These are phyloP conservation scores for Coemansia sp. DNA, from an alignment of 192 early-diverging fungal genomes.

Conservation along the genomic window DNA sequence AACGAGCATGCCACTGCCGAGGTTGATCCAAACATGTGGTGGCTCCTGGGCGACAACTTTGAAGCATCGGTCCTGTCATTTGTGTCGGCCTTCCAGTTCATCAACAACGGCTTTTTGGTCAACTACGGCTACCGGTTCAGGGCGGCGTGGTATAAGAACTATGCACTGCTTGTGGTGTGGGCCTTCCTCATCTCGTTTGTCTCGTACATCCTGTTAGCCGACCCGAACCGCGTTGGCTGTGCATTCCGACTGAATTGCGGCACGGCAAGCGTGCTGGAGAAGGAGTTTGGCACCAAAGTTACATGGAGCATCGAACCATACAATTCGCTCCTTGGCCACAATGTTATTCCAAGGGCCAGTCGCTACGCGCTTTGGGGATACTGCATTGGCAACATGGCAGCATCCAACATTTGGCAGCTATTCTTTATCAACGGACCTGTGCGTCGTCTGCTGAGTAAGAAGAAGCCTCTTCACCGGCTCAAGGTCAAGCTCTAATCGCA, in stretches of 20 bases:
- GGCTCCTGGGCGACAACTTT: constrained; percentile 68
- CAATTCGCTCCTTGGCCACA: constrained; percentile 56
- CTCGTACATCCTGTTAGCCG: constrained; percentile 57
- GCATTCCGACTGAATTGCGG: constrained; percentile 75
- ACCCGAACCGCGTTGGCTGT: constrained; percentile 59
- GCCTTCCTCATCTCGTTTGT: constrained; percentile 50
- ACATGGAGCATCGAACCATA: constrained; percentile 46
- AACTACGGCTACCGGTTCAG: constrained; percentile 61
- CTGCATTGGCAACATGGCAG: constrained; percentile 51
- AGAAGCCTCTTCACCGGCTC: constrained; percentile 34
- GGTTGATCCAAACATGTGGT: constrained; percentile 62
- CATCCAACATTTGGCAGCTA: constrained; percentile 47
- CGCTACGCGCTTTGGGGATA: constrained; percentile 57
- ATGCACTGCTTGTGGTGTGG: constrained; percentile 57
- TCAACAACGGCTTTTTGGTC: constrained; percentile 60
- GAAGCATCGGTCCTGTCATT: constrained; percentile 57
- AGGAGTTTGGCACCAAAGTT: constrained; percentile 37
- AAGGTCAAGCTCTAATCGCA: constrained; percentile 48
- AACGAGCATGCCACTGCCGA: constrained; percentile 59
- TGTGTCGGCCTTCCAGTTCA: constrained; percentile 61
- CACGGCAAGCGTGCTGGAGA: constrained; percentile 39
- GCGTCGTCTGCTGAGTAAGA: constrained; percentile 27
- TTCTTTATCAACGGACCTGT: constrained; percentile 55
- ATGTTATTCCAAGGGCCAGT: constrained; percentile 57
- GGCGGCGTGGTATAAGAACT: constrained; percentile 54